Base-by-base conservation (phyloP, 2,329 filamentous ascomycete species). In the Cryphonectria carpinicola region DNA sequence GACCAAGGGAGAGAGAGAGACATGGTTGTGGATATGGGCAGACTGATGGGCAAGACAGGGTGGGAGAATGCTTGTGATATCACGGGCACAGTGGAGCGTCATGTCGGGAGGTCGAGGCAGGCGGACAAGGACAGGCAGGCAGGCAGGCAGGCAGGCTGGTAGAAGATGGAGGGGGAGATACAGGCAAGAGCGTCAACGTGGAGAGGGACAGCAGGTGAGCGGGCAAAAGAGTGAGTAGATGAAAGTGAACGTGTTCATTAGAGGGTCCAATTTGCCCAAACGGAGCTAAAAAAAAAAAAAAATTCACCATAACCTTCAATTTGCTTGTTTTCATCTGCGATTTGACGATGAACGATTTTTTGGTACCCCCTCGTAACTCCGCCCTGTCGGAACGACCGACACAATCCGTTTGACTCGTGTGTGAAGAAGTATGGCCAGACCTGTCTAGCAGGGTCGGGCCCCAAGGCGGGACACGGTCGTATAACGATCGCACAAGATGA, bases 171-270 rank as follows among this genome's bases (percentile, higher is more conserved):
- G 37, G 37, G 28, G 43, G 61, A n/a, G n/a, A 41, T 52, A 66
- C 13, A 37, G 58, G 65, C 52, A 39, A 61, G 39, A 19, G 37
- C 65, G 64, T 39, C 58, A 43, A 28, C 56, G 66, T 64, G 49
- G 52, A 66, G 52, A 60, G 61, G 65, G 49, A 49, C 63, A 49
- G 49, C 39, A 64, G 56, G 60, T 39, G 37, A 52, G 63, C 43
- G 70, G 62, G 67, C 56, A 66, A 54, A 61, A 61, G 60, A 52
- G 28, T 62, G 60, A 49, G 65, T 66, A 69, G 65, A 71, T 68
- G 70, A 71, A 70, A 70, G 65, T 58, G 71, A 70, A 64, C 66
- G 68, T 71, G 70, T 72, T 61, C 69, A 72, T 72, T 72, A 72
- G 71, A 70, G 70, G 65, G 68, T 62, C 54, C 66, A 56, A 56